Base-by-base conservation (phyloP, 1,284 basidiomycete genomes). In the Austroboletus novae-zelandiae region DNA sequence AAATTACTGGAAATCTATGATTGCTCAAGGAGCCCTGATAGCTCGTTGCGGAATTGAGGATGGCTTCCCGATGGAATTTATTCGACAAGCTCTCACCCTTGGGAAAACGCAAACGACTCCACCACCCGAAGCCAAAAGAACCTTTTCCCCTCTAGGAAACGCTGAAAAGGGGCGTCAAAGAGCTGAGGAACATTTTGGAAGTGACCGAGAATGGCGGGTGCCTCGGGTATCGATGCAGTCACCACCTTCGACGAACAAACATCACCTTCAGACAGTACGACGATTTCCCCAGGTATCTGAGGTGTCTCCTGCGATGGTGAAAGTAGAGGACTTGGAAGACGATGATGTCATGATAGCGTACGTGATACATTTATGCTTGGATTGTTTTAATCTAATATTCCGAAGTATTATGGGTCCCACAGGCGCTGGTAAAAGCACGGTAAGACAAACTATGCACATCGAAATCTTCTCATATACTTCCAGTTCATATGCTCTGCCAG, bases 401-500 rank as follows among this genome's bases (percentile, higher is more conserved):
- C 3, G 6, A 15, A 65, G 62, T 31, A 45, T 67, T 14, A 57
- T 67, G 47, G 62, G 62, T 4, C 52, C 63, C 17, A 56, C 57
- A 11, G 58, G 62, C 2, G 53, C 60, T 18, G 61, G 62, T 2
- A 65, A 61, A 44, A 63, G 53, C 42, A 50, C 54, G 50, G 66
- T 61, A 13, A 50, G 59, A 32, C 17, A 9, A n/a, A 14, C 3
- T n/a, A 0, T 3, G 18, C 32, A 4, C 20, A 29, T 9, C 18
- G 11, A 2, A 18, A 10, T 13, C 23, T 14, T 1, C 31, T 32
- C 14, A 20, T 23, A 18, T 11, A 0, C 6, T 8, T 3, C 27
- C 9, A 69, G 68, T 62, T 70, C 50, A 55, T 70, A 50, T 47
- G 57, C 18, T 29, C 45, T 11, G 60, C 57, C 9, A 55, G 58